Evolutionary conservation across 371 early-diverging fungal genomes (phyloP), one percentile per base, ranked within the genome.

Genomic region (Mortierella sp.): DNA sequence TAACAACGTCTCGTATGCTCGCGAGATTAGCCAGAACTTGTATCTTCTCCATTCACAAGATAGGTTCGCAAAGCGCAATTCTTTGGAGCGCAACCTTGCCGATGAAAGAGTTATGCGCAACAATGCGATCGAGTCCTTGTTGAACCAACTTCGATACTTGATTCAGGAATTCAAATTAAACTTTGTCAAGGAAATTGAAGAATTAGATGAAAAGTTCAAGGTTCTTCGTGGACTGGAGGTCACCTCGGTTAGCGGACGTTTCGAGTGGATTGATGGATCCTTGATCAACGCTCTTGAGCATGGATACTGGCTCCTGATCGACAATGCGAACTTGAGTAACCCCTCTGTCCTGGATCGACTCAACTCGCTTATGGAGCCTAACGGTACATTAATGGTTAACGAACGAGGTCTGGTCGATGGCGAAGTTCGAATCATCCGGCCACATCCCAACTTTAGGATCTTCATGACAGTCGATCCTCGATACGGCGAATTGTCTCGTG

Each of bases 391-490:
- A 42, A 91, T 95, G 84, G 90, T 99, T 15, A 96, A 93, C 76
- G 99, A 99, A 74, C 89, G 96, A 19, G 97, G 98, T 26, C 74
- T 95, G 60, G 92, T 94, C 4, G 90, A 94, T 71, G 96, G 95
- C 22, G 86, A 90, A 37, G 90, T 96, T 54, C 89, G 93, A 63
- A 87, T 93, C 15, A 91, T 99, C 56, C 89, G 85, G 37, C 97
- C 99, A 4, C 99, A 99, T 77, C 89, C 91, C 35, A 92, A 97
- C 73, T 99, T 99, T 89, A 91, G 99, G 49, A 90, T 99, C 71
- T 97, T 99, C 83, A 95, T 99, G 92, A 97, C 99, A 0, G 96
- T 99, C 58, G 99, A 99, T 84, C 97, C 99, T 13, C 88, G 86
- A 54, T 88, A 93, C 65, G 98, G 99, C 23, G 98, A 99, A 76